Conservation (phyloP, 805 yeast species). For the Yamadazyma ubonensis region DNA sequence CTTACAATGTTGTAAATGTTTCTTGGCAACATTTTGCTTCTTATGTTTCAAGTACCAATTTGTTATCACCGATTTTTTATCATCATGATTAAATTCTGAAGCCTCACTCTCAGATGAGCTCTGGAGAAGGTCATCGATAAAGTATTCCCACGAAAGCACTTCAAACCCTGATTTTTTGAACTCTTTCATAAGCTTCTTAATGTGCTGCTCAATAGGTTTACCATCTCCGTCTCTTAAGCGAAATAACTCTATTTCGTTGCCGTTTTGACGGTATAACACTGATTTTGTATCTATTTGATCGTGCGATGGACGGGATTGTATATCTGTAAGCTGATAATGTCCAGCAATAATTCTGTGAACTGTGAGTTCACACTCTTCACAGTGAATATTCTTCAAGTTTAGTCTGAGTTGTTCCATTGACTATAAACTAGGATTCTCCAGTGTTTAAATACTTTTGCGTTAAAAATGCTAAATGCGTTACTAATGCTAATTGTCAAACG, state of each 20-base stretch:
- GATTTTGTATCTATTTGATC: background rate
- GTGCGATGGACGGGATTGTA: conserved; percentile 1
- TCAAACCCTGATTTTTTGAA: conserved; percentile 40
- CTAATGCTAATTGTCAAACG: conserved; percentile 2
- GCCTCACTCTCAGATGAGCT: conserved; percentile 15
- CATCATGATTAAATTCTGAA: background rate
- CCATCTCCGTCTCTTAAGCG: conserved; percentile 8
- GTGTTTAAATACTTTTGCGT: conserved; percentile 7
- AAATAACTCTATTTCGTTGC: conserved; percentile 28
- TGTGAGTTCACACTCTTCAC: conserved; percentile 48
- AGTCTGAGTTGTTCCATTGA: conserved; percentile 24
- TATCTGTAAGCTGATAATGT: conserved; percentile 8
- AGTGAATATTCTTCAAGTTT: conserved; percentile 50
- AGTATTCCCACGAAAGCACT: conserved; percentile 34
- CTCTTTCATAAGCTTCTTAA: conserved; percentile 23
- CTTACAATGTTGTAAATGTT: conserved; percentile 43
- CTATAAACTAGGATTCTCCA: background rate
- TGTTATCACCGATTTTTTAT: background rate
- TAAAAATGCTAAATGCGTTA: conserved; percentile 12
- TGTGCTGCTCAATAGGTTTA: conserved; percentile 3
- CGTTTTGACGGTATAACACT: conserved; percentile 18
- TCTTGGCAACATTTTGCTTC: conserved; percentile 3
- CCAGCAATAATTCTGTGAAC: conserved; percentile 21
- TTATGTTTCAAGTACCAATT: conserved; percentile 1
- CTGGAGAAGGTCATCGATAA: conserved; percentile 19